Conservation (phyloP, 2,329 filamentous ascomycete species). For the Arthrobotrys pseudoclavata region DNA sequence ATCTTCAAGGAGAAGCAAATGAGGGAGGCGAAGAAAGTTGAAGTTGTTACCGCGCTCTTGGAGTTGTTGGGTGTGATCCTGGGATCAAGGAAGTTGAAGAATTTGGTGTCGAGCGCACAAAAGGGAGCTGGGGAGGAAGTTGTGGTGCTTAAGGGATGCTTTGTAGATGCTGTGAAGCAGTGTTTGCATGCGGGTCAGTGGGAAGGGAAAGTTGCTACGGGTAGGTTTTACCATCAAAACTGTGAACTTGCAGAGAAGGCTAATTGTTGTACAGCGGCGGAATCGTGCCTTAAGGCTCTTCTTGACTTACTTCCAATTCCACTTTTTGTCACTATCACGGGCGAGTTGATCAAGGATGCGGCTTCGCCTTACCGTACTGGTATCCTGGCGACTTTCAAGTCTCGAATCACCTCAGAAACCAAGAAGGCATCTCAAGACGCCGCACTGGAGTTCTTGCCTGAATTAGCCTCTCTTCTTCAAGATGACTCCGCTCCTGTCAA, state of each 20-base stretch:
- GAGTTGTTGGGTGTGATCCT: slow-evolving; percentile 62
- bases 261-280: slow-evolving; percentile 72
- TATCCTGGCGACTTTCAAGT: slow-evolving; percentile 83
- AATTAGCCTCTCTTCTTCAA: slow-evolving; percentile 81
- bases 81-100: slow-evolving; percentile 58
- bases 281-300: slow-evolving; percentile 76
- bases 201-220: slow-evolving; percentile 65
- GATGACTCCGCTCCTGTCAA: slow-evolving; percentile 81
- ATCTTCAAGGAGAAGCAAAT: slow-evolving; percentile 60
- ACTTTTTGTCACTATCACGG: slow-evolving; percentile 90
- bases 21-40: slow-evolving; percentile 63
- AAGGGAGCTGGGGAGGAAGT: slow-evolving; percentile 60
- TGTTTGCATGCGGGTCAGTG: slow-evolving; percentile 66
- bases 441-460: slow-evolving; percentile 82
- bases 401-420: slow-evolving; percentile 79
- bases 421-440: slow-evolving; percentile 78
- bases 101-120: slow-evolving; percentile 53
- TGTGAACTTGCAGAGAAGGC: slow-evolving; percentile 44
- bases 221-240: slow-evolving; percentile 61
- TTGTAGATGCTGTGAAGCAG: slow-evolving; percentile 63
- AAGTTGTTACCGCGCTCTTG: slow-evolving; percentile 67
- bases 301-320: slow-evolving; percentile 85
- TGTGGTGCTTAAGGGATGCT: slow-evolving; percentile 57
- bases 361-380: slow-evolving; percentile 82
- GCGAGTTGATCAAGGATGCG: slow-evolving; percentile 81